These are phyloP conservation scores for Laburnicola sp. DNA, from an alignment of 2,329 filamentous ascomycete genomes.

Conservation along the genomic window DNA sequence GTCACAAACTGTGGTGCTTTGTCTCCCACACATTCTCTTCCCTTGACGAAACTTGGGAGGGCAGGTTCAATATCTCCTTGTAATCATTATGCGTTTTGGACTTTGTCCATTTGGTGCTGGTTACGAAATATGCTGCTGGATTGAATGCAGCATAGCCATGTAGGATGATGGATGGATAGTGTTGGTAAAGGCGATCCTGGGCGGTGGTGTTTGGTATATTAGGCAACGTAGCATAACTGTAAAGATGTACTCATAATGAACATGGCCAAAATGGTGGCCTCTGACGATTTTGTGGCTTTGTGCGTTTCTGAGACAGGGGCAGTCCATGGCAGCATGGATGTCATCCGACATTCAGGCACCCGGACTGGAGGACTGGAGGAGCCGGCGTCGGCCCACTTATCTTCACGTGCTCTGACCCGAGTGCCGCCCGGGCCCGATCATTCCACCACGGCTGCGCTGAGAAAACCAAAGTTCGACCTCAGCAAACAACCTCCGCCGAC, in stretches of 20 bases:
- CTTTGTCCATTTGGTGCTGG: conserved; percentile 12
- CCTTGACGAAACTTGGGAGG: conserved; percentile 13
- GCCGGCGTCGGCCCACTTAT: neutral
- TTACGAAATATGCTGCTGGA: conserved; percentile 7
- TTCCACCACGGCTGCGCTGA: neutral
- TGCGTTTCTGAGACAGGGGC: too few relatives aligned
- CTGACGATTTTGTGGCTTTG: too few relatives aligned
- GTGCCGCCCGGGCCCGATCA: too few relatives aligned
- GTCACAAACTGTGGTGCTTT: neutral
- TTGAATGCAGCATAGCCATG: conserved; percentile 6
- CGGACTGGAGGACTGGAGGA: too few relatives aligned
- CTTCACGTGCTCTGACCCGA: neutral
- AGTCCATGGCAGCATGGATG: too few relatives aligned
- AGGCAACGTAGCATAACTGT: too few relatives aligned
- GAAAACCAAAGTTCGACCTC: conserved; percentile 10
- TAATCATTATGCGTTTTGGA: conserved; percentile 24
- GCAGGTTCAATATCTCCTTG: conserved; percentile 20
- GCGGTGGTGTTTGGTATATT: neutral
- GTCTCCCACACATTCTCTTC: conserved; percentile 6
- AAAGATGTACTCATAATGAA: conserved; percentile 5
- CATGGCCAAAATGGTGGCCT: neutral
- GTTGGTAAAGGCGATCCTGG: neutral
- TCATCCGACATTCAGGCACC: too few relatives aligned
- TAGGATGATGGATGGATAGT: conserved; percentile 3
- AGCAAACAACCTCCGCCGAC: conserved; percentile 14